These are phyloP conservation scores for Rhododendron simsii DNA, from an alignment of 148 eudicot species.

Conservation along the genomic window DNA sequence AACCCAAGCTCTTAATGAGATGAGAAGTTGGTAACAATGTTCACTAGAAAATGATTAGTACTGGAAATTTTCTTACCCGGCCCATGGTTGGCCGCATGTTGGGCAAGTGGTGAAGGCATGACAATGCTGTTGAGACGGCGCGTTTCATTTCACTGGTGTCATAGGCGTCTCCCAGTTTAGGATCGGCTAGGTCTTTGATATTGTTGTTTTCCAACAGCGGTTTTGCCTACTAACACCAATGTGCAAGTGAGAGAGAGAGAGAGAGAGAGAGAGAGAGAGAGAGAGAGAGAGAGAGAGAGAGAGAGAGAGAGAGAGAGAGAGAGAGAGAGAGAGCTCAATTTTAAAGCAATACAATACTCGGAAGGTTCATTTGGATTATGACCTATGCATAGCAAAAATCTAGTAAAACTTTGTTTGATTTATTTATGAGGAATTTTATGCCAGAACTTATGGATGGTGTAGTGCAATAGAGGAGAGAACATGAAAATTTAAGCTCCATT, in stretches of 20 bases:
- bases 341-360: neutral
- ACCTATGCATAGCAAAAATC: neutral
- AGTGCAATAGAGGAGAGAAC: neutral
- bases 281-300: neutral
- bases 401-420: neutral
- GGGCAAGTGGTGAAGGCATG: slow-evolving; percentile 78
- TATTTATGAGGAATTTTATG: neutral
- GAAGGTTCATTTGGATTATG: neutral
- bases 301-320: neutral
- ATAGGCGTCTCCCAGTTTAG: slow-evolving; percentile 49
- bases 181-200: slow-evolving; percentile 72
- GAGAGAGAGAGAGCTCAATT: neutral
- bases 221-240: slow-evolving; percentile 49
- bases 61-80: slow-evolving; percentile 26
- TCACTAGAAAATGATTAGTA: neutral
- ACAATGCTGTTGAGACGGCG: slow-evolving; percentile 56
- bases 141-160: slow-evolving; percentile 54
- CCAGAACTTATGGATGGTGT: neutral
- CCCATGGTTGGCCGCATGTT: slow-evolving; percentile 69
- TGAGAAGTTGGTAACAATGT: neutral
- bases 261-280: neutral
- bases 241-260: neutral
- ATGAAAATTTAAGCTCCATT: neutral
- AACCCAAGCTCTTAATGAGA: neutral
- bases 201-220: slow-evolving; percentile 57